Conservation (phyloP, 441 rosid genomes). For the Adansonia gregorii region DNA sequence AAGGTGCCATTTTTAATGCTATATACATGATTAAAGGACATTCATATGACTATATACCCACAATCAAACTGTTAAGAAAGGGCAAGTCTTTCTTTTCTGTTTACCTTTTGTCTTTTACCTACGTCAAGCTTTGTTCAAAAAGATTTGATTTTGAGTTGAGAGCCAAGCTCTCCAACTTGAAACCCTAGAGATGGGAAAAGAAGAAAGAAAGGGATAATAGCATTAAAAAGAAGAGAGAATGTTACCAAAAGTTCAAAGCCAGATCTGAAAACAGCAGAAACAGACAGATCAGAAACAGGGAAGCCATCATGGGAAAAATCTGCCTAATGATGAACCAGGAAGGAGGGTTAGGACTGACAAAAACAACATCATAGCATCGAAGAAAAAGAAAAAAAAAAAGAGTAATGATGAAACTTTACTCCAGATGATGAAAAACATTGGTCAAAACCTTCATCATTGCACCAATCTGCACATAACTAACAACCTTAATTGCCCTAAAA, state of each 20-base stretch:
- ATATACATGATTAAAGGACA: background rate
- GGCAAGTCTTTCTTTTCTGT: background rate
- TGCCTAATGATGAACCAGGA: slow-evolving; percentile 36
- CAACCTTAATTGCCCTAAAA: slow-evolving; percentile 34
- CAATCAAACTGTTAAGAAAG: background rate
- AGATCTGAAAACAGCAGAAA: slow-evolving; percentile 56
- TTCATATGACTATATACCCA: background rate
- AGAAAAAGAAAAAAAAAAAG: slow-evolving; percentile 27
- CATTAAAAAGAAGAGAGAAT: slow-evolving; percentile 16
- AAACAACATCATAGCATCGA: slow-evolving; percentile 47
- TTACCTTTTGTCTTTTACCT: slow-evolving; percentile 13
- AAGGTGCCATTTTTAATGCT: background rate
- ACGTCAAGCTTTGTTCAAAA: background rate
- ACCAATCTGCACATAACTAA: slow-evolving; percentile 53
- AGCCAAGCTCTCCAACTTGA: slow-evolving; percentile 29
- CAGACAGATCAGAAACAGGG: slow-evolving; percentile 55
- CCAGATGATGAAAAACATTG: slow-evolving; percentile 26
- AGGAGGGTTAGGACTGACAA: slow-evolving; percentile 40
- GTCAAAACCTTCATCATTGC: slow-evolving; percentile 79
- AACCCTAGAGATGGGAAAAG: slow-evolving; percentile 42
- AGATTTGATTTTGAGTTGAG: slow-evolving; percentile 24
- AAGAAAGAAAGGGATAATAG: slow-evolving; percentile 23
- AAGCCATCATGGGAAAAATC: slow-evolving; percentile 48
- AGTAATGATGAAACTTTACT: slow-evolving; percentile 64
- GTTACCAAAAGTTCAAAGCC: slow-evolving; percentile 36